These are phyloP conservation scores for Vaccinium corymbosum DNA, from an alignment of 148 eudicot species.

Conservation along the genomic window DNA sequence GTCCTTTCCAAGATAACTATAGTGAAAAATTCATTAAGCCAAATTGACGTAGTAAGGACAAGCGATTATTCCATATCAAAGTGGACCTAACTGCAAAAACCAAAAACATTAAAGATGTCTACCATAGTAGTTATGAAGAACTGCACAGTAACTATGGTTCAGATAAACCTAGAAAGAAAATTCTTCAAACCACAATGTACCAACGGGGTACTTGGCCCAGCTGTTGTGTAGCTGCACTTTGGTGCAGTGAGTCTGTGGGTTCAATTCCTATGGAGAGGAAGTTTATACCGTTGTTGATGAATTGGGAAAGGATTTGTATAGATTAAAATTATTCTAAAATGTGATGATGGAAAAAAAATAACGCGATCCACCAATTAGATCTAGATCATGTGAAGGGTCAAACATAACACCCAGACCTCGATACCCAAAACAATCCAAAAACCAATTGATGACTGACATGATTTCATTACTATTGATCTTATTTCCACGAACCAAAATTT, in stretches of 20 bases:
- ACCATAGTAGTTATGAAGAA: not conserved
- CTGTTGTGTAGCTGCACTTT: no score
- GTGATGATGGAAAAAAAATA: no score
- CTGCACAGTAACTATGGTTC: not conserved
- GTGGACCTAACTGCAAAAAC: not conserved
- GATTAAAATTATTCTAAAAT: no score
- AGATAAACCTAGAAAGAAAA: not conserved
- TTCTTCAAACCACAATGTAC: not conserved
- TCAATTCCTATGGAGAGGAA: no score
- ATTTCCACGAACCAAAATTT: no score
- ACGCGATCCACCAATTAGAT: not conserved
- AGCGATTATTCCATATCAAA: not conserved
- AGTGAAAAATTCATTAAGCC: not conserved
- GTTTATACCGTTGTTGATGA: no score
- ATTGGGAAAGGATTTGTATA: no score
- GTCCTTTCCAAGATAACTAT: no score
- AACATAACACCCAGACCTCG: not conserved
- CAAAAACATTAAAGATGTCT: not conserved
- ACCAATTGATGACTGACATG: not conserved
- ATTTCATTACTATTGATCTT: no score
- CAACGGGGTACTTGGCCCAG: not conserved
- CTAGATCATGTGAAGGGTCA: conserved; percentile 5
- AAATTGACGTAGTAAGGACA: not conserved
- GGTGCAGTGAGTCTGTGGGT: no score
- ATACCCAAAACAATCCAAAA: not conserved